Base-by-base conservation (phyloP, 805 yeast genomes). In the Ogataea nakhonphanomensis region DNA sequence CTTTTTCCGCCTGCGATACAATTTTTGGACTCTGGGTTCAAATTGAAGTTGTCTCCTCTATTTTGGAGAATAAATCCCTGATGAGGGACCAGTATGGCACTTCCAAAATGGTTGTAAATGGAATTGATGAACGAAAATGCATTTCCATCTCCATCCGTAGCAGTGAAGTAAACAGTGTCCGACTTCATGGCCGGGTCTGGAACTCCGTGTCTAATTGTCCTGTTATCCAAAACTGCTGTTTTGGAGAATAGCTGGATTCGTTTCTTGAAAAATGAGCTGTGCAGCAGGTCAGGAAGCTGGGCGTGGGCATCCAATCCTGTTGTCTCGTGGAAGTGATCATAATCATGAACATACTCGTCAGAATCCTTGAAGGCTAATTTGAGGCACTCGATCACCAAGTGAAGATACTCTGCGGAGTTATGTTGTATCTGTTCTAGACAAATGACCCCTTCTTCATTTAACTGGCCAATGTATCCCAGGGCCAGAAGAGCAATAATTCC, bases 71-170 rank as follows among this genome's bases (percentile, higher is more conserved):
- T 70, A 58, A 85, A 85, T 0, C 95, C 95, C 41, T 61, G 64
- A 20, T 67, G 71, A 7, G 76, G 76, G 20, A 86, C 86, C 8
- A 83, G 64, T 13, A 84, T 80, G 4, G 81, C 82, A 35, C 82
- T 70, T 4, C 95, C 95, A 60, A 84, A 85, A 8, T 71, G 67
- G 43, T 73, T 74, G 56, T 77, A 85, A 3, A 84, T 77, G 1
- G 93, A 84, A 54, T 82, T 84, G 49, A 85, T 85, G 54, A 84
- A 84, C 6, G 91, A 82, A 51, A 87, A 82, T 3, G 89, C 91
- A 58, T 84, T 78, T n/a, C 91, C 88, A 29, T 78, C 73, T 11
- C 66, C 57, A 55, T 84, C 93, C 8, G 81, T 62, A 2, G 72
- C 86, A 0, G 83, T 66, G 52, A 80, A 75, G 54, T 82, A 83